These are phyloP conservation scores for Solanum acaule DNA, from an alignment of 257 asterid genomes.

Conservation along the genomic window DNA sequence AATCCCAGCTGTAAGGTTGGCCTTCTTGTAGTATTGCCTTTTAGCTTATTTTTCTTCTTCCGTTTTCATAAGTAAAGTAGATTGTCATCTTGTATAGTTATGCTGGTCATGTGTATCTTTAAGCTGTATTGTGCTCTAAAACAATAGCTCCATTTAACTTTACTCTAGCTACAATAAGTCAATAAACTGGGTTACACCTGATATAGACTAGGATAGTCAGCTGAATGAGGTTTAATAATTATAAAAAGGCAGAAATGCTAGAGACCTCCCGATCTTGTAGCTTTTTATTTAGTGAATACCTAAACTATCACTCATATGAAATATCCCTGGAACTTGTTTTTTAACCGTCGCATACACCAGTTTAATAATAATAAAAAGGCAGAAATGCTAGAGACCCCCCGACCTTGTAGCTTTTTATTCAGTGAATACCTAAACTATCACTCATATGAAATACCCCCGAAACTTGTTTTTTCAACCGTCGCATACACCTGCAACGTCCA, in stretches of 20 bases:
- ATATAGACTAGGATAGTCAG: background rate
- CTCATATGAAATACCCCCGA: background rate
- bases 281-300: background rate
- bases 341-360: background rate
- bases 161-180: background rate
- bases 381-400: background rate
- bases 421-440: background rate
- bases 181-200: background rate
- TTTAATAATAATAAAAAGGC: too few relatives aligned
- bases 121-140: background rate
- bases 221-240: background rate
- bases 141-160: background rate
- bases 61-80: background rate
- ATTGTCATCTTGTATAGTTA: background rate
- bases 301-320: background rate
- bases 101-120: background rate
- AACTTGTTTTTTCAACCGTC: background rate
- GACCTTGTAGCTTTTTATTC: background rate
- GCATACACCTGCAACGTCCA: background rate
- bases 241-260: background rate
- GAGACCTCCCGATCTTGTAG: background rate
- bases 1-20: background rate
- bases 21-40: background rate
- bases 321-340: background rate
- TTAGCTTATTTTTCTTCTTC: background rate